phyloP scores from a whole-genome alignment of 2,329 filamentous ascomycete species.

The Epichloe festucae region DNA sequence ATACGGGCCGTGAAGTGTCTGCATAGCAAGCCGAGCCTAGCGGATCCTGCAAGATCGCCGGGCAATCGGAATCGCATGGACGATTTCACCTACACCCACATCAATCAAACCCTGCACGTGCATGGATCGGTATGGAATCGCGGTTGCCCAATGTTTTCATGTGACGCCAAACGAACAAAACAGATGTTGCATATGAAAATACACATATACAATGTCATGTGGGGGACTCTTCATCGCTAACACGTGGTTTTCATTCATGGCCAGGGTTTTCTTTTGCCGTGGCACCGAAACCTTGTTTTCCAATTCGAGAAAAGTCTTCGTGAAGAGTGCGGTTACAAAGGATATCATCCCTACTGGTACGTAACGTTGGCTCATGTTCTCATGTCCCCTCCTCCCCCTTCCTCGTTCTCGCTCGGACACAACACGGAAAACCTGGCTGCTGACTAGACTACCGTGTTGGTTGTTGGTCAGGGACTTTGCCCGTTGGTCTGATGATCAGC shows the following conservation, averaged over 20 bases:
- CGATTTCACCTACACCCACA: slow-evolving; percentile 5
- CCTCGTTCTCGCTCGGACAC: too few relatives aligned
- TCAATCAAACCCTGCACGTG: background rate
- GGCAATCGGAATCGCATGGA: slow-evolving; percentile 5
- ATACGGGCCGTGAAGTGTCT: slow-evolving; percentile 7
- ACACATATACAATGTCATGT: too few relatives aligned
- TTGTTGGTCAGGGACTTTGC: background rate
- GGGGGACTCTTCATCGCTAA: too few relatives aligned
- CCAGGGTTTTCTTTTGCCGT: slow-evolving; percentile 11
- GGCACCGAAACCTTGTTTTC: slow-evolving; percentile 28
- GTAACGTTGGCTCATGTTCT: too few relatives aligned
- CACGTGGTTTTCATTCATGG: background rate
- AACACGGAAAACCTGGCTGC: too few relatives aligned
- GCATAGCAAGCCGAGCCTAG: background rate
- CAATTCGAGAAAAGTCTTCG: slow-evolving; percentile 25
- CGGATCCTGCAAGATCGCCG: background rate
- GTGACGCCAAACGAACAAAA: too few relatives aligned
- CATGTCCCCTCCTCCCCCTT: background rate
- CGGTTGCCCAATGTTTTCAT: too few relatives aligned
- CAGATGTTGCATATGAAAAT: too few relatives aligned
- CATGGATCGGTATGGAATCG: background rate
- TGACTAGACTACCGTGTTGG: too few relatives aligned
- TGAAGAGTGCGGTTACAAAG: slow-evolving; percentile 28
- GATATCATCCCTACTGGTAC: slow-evolving; percentile 6
- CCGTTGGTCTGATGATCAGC: slow-evolving; percentile 1